These are phyloP conservation scores for Coemansia biformis DNA, from an alignment of 192 early-diverging fungal species.

Conservation along the genomic window DNA sequence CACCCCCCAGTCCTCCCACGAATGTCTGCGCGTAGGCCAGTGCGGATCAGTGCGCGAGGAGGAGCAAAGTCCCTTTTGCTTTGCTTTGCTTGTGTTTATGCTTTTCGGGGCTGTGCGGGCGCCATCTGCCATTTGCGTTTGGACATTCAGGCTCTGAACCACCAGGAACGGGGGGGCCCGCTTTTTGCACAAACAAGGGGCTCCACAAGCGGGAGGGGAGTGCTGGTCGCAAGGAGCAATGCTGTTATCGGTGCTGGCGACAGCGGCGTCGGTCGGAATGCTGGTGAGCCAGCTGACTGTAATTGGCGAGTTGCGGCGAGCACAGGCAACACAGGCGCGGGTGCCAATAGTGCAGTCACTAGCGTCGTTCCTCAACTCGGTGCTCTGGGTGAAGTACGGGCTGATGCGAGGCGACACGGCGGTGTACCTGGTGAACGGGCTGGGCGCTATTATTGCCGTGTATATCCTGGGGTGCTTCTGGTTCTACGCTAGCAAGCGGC, in stretches of 20 bases:
- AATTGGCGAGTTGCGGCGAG: slow-evolving; percentile 12
- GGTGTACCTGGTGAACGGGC: slow-evolving; percentile 12
- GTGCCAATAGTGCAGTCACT: slow-evolving; percentile 30
- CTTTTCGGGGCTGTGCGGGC: too few species aligned
- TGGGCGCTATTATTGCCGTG: slow-evolving; percentile 16
- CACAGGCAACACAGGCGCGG: slow-evolving; percentile 6
- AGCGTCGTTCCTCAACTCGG: slow-evolving; percentile 29
- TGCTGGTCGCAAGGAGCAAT: too few species aligned
- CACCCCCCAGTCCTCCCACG: too few species aligned
- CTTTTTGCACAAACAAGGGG: too few species aligned
- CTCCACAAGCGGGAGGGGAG: too few species aligned
- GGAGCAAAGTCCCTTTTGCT: too few species aligned
- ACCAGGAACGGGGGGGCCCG: too few species aligned
- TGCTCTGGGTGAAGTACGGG: slow-evolving; percentile 46
- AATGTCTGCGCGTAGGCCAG: too few species aligned
- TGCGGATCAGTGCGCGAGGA: too few species aligned
- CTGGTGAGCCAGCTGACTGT: slow-evolving; percentile 35
- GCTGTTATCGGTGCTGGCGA: slow-evolving; percentile 20
- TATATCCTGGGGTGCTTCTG: slow-evolving; percentile 36
- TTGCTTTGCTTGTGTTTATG: too few species aligned
- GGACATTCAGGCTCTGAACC: too few species aligned
- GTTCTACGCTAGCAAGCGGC: slow-evolving; percentile 1
- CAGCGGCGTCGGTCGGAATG: slow-evolving; percentile 28
- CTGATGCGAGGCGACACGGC: slow-evolving; percentile 20
- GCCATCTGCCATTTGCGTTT: too few species aligned